Percentiles rank a stretch among this genome's conserved stretches.
Conservation (phyloP, 192 early-diverging fungal genomes). For the Coemansia umbellata region DNA sequence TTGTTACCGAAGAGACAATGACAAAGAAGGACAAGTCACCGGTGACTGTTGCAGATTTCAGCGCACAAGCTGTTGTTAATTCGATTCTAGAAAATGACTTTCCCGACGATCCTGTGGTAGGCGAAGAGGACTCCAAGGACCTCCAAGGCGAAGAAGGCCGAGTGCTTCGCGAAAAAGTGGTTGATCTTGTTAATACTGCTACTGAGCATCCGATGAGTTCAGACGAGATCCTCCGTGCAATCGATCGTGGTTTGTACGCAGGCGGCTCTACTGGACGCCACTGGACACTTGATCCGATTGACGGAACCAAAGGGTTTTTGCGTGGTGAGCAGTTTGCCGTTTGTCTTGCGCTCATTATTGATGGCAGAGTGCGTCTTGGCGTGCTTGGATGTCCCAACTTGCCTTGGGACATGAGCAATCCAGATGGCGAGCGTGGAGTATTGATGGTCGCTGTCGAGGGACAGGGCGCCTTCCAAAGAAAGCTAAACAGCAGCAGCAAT, state of each 20-base stretch:
- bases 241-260: slow-evolving; percentile 84
- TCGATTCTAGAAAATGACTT: slow-evolving; percentile 69
- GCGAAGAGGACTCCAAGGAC: slow-evolving; percentile 92
- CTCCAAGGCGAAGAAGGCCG: slow-evolving; percentile 68
- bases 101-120: slow-evolving; percentile 87
- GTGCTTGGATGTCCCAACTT: slow-evolving; percentile 87
- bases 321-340: slow-evolving; percentile 97
- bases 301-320: slow-evolving; percentile 99
- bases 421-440: slow-evolving; percentile 69
- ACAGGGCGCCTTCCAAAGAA: slow-evolving; percentile 84
- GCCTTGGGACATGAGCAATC: slow-evolving; percentile 56
- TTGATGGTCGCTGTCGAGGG: slow-evolving; percentile 84
- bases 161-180: slow-evolving; percentile 68
- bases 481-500: slow-evolving; percentile 8
- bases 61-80: slow-evolving; percentile 94
- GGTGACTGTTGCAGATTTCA: slow-evolving; percentile 97
- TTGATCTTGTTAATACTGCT: slow-evolving; percentile 74
- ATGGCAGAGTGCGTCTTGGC: slow-evolving; percentile 85
- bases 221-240: slow-evolving; percentile 75
- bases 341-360: slow-evolving; percentile 85
- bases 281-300: slow-evolving; percentile 86
- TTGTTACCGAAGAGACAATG: slow-evolving; percentile 78
- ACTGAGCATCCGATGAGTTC: slow-evolving; percentile 55
- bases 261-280: slow-evolving; percentile 73
- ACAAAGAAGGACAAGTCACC: slow-evolving; percentile 95